Conservation (phyloP, 192 early-diverging fungal species). For the Linnemannia hyalina region DNA sequence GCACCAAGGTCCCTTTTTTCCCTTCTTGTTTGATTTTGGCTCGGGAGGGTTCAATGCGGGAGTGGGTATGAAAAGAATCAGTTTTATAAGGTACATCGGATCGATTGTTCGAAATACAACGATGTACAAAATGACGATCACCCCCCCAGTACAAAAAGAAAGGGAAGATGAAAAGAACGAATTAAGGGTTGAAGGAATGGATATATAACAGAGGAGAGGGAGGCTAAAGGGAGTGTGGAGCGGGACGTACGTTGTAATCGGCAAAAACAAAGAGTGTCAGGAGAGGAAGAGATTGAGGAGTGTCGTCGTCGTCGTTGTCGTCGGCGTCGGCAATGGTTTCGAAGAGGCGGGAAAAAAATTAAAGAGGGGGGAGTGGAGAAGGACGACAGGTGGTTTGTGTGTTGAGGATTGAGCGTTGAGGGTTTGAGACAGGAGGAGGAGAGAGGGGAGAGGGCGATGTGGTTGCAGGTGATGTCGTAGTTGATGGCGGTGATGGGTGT, state of each 20-base stretch:
- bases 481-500: background rate
- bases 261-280: background rate
- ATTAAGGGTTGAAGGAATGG: background rate
- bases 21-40: too few species aligned
- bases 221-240: background rate
- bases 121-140: background rate
- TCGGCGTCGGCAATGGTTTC: background rate
- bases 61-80: too few species aligned
- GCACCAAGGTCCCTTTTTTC: too few species aligned
- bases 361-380: background rate
- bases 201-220: background rate
- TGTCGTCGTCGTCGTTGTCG: background rate
- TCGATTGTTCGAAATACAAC: too few species aligned
- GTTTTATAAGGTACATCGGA: too few species aligned
- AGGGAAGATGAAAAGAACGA: background rate
- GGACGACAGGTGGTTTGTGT: background rate
- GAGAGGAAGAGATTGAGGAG: constrained; percentile 2
- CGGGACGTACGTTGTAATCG: background rate
- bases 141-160: background rate
- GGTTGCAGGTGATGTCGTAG: background rate
- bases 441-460: constrained; percentile 7
- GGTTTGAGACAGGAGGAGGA: constrained; percentile 7
- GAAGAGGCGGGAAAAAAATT: background rate
- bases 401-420: background rate
- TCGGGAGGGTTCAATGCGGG: too few species aligned